Evolutionary conservation across 2,329 filamentous ascomycete species (phyloP).

Genomic region (Ophiostoma angusticollis): DNA sequence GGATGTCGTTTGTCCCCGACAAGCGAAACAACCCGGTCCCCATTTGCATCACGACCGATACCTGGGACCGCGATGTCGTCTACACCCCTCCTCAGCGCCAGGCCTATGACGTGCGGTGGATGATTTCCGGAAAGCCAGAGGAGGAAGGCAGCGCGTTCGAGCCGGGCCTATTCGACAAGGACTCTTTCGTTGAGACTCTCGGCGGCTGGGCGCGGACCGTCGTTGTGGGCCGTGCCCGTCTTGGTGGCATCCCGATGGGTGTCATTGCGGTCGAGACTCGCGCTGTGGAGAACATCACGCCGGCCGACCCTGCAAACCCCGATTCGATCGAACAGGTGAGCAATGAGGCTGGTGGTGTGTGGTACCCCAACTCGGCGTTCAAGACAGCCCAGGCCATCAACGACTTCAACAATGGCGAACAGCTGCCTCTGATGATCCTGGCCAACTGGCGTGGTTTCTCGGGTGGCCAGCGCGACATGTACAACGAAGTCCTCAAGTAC

Average conservation of each 20-base stretch:
- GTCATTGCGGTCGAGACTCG: constrained; percentile 95
- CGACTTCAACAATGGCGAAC: constrained; percentile 98
- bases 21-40: constrained; percentile 87
- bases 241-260: constrained; percentile 95
- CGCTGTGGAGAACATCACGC: constrained; percentile 90
- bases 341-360: constrained; percentile 94
- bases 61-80: constrained; percentile 84
- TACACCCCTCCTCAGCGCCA: constrained; percentile 75
- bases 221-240: constrained; percentile 87
- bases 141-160: constrained; percentile 78
- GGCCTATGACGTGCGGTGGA: constrained; percentile 83
- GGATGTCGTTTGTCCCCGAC: constrained; percentile 95
- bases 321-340: constrained; percentile 94
- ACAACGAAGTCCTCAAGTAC: constrained; percentile 99
- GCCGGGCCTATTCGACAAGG: constrained; percentile 87
- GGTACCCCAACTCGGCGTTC: constrained; percentile 99
- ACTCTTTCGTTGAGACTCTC: constrained; percentile 92
- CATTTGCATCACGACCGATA: constrained; percentile 73
- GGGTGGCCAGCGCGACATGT: constrained; percentile 98
- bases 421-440: constrained; percentile 95
- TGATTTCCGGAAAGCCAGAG: constrained; percentile 82
- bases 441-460: constrained; percentile 99
- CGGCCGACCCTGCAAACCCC: constrained; percentile 92
- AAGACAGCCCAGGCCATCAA: constrained; percentile 98
- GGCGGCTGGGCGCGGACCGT: constrained; percentile 96